Evolutionary conservation across 306 rosid genomes (phyloP).

Genomic region (Gastrolobium villosum): DNA sequence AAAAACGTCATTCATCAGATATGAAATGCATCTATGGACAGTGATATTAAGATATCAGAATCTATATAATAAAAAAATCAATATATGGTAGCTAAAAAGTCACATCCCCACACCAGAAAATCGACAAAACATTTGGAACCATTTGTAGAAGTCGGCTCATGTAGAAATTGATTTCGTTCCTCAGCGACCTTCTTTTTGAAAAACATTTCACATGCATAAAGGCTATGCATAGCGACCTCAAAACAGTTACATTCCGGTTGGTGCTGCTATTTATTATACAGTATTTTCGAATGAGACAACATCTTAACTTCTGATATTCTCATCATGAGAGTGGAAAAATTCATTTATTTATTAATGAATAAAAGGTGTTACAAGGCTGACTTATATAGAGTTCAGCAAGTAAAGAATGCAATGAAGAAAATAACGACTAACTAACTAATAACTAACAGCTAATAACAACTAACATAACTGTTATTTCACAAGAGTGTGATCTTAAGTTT

Average conservation of each 20-base stretch:
- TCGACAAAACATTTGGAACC: conserved; percentile 36
- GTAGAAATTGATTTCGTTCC: conserved; percentile 22
- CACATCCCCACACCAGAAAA: conserved; percentile 45
- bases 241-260: conserved; percentile 36
- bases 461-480: too few species aligned
- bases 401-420: too few species aligned
- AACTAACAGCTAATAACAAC: too few species aligned
- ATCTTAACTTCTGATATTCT: too few species aligned
- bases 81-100: conserved; percentile 48
- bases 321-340: too few species aligned
- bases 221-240: conserved; percentile 9
- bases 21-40: not conserved
- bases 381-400: too few species aligned
- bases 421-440: too few species aligned
- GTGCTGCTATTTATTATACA: not conserved
- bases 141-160: too few species aligned
- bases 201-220: conserved; percentile 1
- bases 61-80: conserved; percentile 3
- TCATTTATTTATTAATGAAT: too few species aligned
- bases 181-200: not conserved
- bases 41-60: conserved; percentile 24
- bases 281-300: not conserved
- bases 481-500: too few species aligned
- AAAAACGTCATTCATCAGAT: too few species aligned
- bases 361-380: too few species aligned